Conservation (phyloP, 306 rosid genomes). For the Pyrus bretschneideri region DNA sequence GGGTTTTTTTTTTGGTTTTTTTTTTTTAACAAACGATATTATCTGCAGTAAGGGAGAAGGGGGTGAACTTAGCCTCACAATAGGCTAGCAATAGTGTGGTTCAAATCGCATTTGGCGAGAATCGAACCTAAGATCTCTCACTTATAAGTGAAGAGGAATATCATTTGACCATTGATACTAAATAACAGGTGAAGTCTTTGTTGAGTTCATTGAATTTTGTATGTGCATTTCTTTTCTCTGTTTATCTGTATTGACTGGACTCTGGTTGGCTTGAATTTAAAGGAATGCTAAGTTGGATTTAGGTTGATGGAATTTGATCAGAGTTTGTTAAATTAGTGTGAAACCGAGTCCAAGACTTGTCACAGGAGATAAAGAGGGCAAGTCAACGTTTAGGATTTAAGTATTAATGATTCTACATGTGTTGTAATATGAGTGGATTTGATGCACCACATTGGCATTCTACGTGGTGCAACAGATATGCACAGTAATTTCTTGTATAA, state of each 20-base stretch:
- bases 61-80: too few relatives aligned
- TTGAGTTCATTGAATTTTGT: background rate
- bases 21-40: too few relatives aligned
- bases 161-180: too few relatives aligned
- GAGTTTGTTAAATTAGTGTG: background rate
- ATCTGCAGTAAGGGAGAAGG: too few relatives aligned
- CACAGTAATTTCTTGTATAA: background rate
- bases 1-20: too few relatives aligned
- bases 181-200: background rate
- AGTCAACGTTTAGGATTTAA: background rate
- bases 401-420: background rate
- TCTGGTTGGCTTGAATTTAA: background rate
- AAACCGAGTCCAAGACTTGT: background rate
- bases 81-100: too few relatives aligned
- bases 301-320: background rate
- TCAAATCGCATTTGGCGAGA: too few relatives aligned
- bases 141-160: too few relatives aligned
- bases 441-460: background rate
- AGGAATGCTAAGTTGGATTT: background rate
- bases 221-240: background rate
- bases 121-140: too few relatives aligned
- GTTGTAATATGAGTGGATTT: background rate
- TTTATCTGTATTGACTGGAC: background rate
- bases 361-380: background rate
- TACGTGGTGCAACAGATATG: background rate